Conservation (phyloP, 495 filamentous ascomycete species). For the Aspergillus funiculosus region DNA sequence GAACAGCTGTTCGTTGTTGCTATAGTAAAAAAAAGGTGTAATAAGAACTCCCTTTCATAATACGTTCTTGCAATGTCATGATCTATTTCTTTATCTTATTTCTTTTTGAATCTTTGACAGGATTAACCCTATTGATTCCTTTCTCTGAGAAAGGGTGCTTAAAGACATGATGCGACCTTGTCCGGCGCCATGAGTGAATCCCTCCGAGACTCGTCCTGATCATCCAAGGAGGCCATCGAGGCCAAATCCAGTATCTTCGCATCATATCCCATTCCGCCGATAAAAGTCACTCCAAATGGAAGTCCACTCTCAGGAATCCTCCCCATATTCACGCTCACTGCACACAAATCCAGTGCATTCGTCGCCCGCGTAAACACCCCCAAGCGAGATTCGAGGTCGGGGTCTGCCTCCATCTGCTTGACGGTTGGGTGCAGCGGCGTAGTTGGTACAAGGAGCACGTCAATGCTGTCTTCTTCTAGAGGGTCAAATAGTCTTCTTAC, state of each 20-base stretch:
- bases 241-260: constrained; percentile 11
- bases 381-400: neutral
- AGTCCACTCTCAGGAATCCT: neutral
- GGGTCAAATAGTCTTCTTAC: neutral
- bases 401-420: neutral
- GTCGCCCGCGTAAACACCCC: neutral
- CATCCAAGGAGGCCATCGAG: too few relatives aligned
- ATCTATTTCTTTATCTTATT: too few relatives aligned
- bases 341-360: neutral
- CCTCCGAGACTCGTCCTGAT: too few relatives aligned
- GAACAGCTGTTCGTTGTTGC: too few relatives aligned
- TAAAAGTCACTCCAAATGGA: neutral
- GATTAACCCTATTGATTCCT: too few relatives aligned
- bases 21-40: too few relatives aligned
- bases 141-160: too few relatives aligned
- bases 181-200: too few relatives aligned
- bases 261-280: constrained; percentile 3
- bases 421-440: neutral
- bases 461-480: neutral
- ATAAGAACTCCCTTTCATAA: too few relatives aligned
- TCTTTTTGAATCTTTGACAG: too few relatives aligned
- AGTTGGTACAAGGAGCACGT: neutral
- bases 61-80: too few relatives aligned
- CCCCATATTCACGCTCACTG: neutral
- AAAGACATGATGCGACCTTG: too few relatives aligned